These are phyloP conservation scores for Pseudisothecium myosuroides DNA, from an alignment of 225 moss, liverwort and hornwort species.

Conservation along the genomic window DNA sequence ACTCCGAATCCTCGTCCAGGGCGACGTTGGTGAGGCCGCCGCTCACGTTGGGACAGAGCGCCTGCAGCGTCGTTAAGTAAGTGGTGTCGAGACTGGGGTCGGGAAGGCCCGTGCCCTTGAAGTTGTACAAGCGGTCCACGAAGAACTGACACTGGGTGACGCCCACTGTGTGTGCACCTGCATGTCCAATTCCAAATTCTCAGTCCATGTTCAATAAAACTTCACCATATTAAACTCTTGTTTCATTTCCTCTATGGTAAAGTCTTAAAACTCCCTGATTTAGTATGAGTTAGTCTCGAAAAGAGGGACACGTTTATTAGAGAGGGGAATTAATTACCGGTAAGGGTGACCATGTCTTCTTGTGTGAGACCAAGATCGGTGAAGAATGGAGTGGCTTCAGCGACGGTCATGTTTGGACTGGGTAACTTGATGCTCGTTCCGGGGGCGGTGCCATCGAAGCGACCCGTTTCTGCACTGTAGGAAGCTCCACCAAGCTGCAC, in stretches of 20 bases:
- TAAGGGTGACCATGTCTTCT: conserved; percentile 36
- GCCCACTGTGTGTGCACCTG: conserved; percentile 40
- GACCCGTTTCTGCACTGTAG: conserved; percentile 34
- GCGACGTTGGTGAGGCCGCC: conserved; percentile 27
- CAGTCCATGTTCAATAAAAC: not conserved
- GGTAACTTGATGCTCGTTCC: conserved; percentile 3
- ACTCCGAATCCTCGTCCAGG: conserved; percentile 22
- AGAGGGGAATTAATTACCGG: not conserved
- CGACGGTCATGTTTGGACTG: conserved; percentile 4
- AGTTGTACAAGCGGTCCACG: conserved; percentile 49
- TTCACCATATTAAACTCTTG: not conserved
- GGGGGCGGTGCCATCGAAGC: conserved; percentile 26
- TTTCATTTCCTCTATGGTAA: too few relatives aligned
- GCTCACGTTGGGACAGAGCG: conserved; percentile 20
- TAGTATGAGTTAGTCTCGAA: not conserved
- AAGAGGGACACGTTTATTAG: not conserved
- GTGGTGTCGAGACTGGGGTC: conserved; percentile 33
- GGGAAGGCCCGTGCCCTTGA: conserved; percentile 17
- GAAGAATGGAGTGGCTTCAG: conserved; percentile 18
- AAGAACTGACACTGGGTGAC: conserved; percentile 26
- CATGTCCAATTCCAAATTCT: not conserved
- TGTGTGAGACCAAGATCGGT: conserved; percentile 25
- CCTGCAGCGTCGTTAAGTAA: conserved; percentile 12
- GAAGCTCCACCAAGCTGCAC: conserved; percentile 38
- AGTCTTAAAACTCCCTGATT: not conserved